Conservation (phyloP, 495 filamentous ascomycete species). For the Viridothelium virens region DNA sequence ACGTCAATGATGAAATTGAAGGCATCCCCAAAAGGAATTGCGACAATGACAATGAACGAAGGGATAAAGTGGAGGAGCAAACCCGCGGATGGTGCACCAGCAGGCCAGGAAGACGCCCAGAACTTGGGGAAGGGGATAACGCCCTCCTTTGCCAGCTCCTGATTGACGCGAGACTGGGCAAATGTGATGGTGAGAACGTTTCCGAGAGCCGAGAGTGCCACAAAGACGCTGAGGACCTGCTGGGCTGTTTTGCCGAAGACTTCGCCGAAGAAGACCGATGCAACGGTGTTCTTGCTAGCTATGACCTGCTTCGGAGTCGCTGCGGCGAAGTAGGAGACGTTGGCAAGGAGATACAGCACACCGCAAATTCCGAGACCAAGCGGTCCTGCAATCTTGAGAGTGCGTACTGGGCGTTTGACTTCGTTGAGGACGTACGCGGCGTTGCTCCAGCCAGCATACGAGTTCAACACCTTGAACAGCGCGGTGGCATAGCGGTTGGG, state of each 20-base stretch:
- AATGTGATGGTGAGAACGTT: slow-evolving; percentile 55
- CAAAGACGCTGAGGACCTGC: slow-evolving; percentile 46
- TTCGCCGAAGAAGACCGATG: slow-evolving; percentile 51
- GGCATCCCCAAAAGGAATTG: slow-evolving; percentile 59
- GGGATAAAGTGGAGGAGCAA: slow-evolving; percentile 51
- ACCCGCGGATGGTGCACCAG: slow-evolving; percentile 35
- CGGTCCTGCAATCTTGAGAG: slow-evolving; percentile 45
- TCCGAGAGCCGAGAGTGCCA: slow-evolving; percentile 55
- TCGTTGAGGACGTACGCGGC: slow-evolving; percentile 63
- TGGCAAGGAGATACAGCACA: slow-evolving; percentile 52
- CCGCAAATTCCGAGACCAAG: slow-evolving; percentile 45
- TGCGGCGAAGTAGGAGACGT: slow-evolving; percentile 55
- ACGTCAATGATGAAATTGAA: slow-evolving; percentile 38
- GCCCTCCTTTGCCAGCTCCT: slow-evolving; percentile 59
- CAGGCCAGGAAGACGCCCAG: slow-evolving; percentile 57
- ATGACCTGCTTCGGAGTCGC: slow-evolving; percentile 47
- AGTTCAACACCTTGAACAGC: slow-evolving; percentile 55
- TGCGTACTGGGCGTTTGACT: slow-evolving; percentile 55
- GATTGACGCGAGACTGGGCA: slow-evolving; percentile 49
- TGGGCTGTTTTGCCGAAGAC: slow-evolving; percentile 45
- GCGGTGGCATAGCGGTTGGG: slow-evolving; percentile 47
- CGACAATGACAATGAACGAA: slow-evolving; percentile 57
- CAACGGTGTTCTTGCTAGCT: slow-evolving; percentile 45
- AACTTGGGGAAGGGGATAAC: slow-evolving; percentile 55
- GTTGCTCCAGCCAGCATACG: slow-evolving; percentile 55